Evolutionary conservation across 441 rosid genomes (phyloP).

Genomic region (Brassica hybrid): DNA sequence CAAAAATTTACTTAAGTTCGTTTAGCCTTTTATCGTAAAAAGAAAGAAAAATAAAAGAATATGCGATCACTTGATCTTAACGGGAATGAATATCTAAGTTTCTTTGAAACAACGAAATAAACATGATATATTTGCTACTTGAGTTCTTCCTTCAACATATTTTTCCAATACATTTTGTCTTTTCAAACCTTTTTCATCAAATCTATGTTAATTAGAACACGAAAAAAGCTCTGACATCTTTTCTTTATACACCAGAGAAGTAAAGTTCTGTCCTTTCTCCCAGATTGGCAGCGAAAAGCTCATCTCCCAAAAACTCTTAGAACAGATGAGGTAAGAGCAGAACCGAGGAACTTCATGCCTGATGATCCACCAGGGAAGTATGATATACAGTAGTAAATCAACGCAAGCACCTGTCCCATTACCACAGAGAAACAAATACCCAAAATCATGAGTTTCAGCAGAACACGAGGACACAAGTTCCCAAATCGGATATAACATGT

Average conservation of each 20-base stretch:
- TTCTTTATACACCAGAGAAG: slow-evolving; percentile 42
- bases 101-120: neutral
- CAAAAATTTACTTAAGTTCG: too few relatives aligned
- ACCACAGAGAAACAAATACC: slow-evolving; percentile 7
- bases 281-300: slow-evolving; percentile 20
- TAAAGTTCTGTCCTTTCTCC: slow-evolving; percentile 14
- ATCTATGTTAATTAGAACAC: slow-evolving; percentile 23
- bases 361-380: slow-evolving; percentile 85
- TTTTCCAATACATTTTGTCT: neutral
- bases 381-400: slow-evolving; percentile 71
- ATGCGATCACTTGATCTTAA: neutral
- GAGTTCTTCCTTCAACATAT: slow-evolving; percentile 14
- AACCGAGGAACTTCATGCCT: slow-evolving; percentile 68
- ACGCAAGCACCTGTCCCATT: slow-evolving; percentile 59
- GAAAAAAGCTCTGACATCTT: slow-evolving; percentile 24
- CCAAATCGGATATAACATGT: neutral
- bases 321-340: slow-evolving; percentile 65
- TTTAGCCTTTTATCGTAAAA: too few relatives aligned
- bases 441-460: slow-evolving; percentile 1
- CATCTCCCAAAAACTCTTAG: slow-evolving; percentile 69
- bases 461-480: too few relatives aligned
- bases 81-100: neutral
- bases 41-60: neutral
- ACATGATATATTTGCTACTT: neutral
- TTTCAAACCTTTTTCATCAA: slow-evolving; percentile 15